A percentile compares a stretch with the other conserved stretches of the same genome.
phyloP scores from a whole-genome alignment of 1,284 basidiomycete species.

The Apiotrichum akiyoshidainum region DNA sequence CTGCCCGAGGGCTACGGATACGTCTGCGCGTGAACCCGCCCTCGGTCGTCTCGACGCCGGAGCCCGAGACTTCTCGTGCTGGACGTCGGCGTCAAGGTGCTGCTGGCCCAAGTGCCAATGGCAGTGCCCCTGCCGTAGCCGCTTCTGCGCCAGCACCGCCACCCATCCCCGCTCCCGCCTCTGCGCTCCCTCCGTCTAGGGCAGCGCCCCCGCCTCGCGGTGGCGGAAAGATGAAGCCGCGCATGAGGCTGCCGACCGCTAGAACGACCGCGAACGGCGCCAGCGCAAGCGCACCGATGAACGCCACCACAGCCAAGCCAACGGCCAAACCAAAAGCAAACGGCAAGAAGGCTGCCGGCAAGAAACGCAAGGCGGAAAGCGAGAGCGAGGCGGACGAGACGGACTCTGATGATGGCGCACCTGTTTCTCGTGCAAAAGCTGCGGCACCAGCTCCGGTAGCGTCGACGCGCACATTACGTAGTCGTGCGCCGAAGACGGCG shows the following conservation, averaged over 20 bases:
- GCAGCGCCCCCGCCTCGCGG: no score
- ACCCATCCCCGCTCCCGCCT: no score
- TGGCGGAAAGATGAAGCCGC: no score
- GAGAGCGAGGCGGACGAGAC: conserved; percentile 17
- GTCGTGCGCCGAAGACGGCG: conserved; percentile 29
- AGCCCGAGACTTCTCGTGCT: no score
- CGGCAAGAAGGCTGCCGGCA: background rate
- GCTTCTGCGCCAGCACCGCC: no score
- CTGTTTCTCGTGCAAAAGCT: background rate
- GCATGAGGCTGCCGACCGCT: no score
- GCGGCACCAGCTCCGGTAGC: conserved; percentile 9
- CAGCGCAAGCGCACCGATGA: background rate
- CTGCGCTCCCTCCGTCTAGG: no score
- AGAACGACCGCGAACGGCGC: background rate
- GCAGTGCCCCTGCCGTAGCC: no score
- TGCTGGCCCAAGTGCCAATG: no score
- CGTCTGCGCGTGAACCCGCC: no score
- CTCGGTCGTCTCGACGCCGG: background rate
- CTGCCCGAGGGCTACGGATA: no score
- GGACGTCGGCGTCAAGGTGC: no score
- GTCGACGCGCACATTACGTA: conserved; percentile 27
- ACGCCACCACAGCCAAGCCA: background rate
- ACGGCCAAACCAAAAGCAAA: conserved; percentile 2
- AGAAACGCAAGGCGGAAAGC: conserved; percentile 11
- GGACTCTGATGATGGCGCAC: background rate